Evolutionary conservation across 371 early-diverging fungal species (phyloP).

Genomic region (Syncephalis fuscata): DNA sequence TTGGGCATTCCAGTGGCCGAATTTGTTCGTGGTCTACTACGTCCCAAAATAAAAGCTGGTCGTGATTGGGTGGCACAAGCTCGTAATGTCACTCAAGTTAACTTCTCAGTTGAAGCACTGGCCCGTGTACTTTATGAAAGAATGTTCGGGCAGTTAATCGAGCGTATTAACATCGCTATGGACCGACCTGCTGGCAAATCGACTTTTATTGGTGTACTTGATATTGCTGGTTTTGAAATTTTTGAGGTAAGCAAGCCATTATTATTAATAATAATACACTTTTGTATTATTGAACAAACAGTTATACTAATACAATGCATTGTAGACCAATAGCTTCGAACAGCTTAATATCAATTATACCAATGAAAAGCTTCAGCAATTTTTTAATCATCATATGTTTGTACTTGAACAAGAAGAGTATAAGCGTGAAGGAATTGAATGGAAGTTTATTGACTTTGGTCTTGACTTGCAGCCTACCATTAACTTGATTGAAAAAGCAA

Average conservation of each 20-base stretch:
- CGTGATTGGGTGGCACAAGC: constrained; percentile 81
- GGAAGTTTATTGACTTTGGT: constrained; percentile 98
- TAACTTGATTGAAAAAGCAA: constrained; percentile 92
- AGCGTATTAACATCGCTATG: constrained; percentile 62
- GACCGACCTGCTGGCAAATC: too few relatives aligned
- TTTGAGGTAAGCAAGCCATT: too few relatives aligned
- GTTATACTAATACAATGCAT: too few relatives aligned
- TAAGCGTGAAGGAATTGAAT: constrained; percentile 81
- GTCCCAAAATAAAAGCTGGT: constrained; percentile 54
- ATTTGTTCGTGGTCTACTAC: constrained; percentile 48
- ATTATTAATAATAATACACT: too few relatives aligned
- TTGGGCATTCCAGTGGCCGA: constrained; percentile 70
- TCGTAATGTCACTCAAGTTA: constrained; percentile 73
- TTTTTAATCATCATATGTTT: constrained; percentile 86
- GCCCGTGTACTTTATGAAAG: constrained; percentile 87
- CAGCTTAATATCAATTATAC: constrained; percentile 99
- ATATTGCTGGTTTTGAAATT: constrained; percentile 95
- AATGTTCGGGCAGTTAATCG: constrained; percentile 89
- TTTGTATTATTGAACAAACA: too few relatives aligned
- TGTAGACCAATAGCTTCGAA: constrained; percentile 97
- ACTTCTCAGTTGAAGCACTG: constrained; percentile 72
- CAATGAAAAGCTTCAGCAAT: constrained; percentile 97
- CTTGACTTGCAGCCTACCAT: constrained; percentile 98
- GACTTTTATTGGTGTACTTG: constrained; percentile 92
- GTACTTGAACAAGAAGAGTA: constrained; percentile 94